Evolutionary conservation across 768 basidiomycete species (phyloP), one percentile per base, ranked within the genome.

Genomic region (Rhodotorula taiwanensis): DNA sequence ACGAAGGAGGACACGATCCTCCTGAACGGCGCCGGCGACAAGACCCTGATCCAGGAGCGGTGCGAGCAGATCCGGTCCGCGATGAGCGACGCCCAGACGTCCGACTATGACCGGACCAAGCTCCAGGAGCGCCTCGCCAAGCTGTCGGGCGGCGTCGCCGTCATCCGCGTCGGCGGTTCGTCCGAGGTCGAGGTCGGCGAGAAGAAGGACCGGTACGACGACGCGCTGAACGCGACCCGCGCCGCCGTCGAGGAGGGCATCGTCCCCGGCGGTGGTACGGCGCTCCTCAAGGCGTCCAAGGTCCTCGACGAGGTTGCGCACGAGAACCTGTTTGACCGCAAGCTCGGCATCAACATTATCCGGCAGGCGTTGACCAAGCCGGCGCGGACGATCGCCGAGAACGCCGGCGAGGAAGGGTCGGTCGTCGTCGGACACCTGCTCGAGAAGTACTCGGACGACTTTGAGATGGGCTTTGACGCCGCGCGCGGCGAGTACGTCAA

Each of bases 161-260:
- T 98, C 78, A 97, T 97, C 82, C 92, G 90, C 78, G 94, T 97
- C 66, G 94, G 94, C 59, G 94, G 94, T 23, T 79, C 86, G 28
- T 84, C 82, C 55, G 94, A 98, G 77, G 94, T 97, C 55, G 94
- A 97, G 78, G 94, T 98, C 64, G 82, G 93, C 11, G 94, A 98
- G 83, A 98, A 97, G 89, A 95, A 98, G 84, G 94, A 98, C 76
- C 83, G 93, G 42, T 97, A 95, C 74, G 93, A 97, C 71, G 91
- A 94, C 54, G 60, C 66, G 20, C 54, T 65, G 42, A 65, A 65
- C 64, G 58, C 58, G n/a, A 98, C 94, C 7, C 87, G 94, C 44
- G 94, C 94, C 30, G 92, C 94, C 49, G 94, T 98, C 34, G 94
- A 97, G 79, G 93, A 99, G 77, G 94, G 94, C 74, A 95, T 97